Percentiles rank a stretch among this genome's conserved stretches.
These are phyloP conservation scores for Nidularia sp. DNA, from an alignment of 768 basidiomycete genomes.

Conservation along the genomic window DNA sequence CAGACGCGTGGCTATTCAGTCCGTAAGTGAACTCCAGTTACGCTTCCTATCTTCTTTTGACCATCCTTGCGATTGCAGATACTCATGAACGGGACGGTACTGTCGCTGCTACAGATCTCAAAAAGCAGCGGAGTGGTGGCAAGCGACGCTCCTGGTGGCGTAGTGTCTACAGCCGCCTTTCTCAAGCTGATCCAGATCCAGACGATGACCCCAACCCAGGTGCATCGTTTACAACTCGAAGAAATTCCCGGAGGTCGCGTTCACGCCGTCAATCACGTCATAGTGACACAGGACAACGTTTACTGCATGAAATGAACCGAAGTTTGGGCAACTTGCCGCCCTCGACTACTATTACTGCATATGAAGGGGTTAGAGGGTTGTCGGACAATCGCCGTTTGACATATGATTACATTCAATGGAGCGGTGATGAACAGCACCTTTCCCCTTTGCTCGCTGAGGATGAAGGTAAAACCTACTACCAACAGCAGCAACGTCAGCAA, in stretches of 20 bases:
- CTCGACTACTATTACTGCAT: neutral
- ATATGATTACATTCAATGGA: too few species aligned
- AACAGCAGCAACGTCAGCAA: too few species aligned
- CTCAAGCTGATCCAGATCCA: conserved; percentile 34
- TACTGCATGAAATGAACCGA: neutral
- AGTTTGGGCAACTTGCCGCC: too few species aligned
- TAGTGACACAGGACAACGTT: neutral
- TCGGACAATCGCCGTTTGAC: too few species aligned
- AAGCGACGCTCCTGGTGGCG: conserved; percentile 52
- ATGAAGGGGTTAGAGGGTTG: neutral
- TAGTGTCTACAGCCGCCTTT: conserved; percentile 46
- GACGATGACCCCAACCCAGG: conserved; percentile 20
- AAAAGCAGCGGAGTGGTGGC: neutral
- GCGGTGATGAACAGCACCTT: too few species aligned
- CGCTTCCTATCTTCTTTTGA: neutral
- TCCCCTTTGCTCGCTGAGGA: too few species aligned
- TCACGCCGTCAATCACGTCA: neutral
- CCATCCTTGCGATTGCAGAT: neutral
- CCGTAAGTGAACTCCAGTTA: conserved; percentile 18
- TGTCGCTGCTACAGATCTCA: neutral
- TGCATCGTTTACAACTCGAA: neutral
- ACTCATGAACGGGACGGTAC: too few species aligned
- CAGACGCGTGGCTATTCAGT: conserved; percentile 40
- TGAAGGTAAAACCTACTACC: too few species aligned
- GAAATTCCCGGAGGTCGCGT: neutral